phyloP scores from a whole-genome alignment of 2,329 filamentous ascomycete genomes.

The Truncatella angustata region DNA sequence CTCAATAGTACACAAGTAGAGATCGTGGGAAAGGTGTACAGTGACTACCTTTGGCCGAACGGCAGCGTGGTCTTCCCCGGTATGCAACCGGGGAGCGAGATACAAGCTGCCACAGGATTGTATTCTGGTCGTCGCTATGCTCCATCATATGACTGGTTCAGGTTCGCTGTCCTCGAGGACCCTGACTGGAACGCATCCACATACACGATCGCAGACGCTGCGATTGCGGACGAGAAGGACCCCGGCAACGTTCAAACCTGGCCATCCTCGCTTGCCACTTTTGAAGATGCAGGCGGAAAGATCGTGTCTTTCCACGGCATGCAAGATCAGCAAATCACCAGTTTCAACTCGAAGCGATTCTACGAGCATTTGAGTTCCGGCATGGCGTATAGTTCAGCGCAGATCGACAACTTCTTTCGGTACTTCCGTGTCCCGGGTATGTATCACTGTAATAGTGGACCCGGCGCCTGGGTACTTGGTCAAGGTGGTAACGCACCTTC shows the following conservation, averaged over 20 bases:
- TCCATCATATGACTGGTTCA: slow-evolving; percentile 45
- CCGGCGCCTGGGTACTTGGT: slow-evolving; percentile 38
- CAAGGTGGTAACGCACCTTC: slow-evolving; percentile 17
- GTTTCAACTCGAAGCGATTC: slow-evolving; percentile 42
- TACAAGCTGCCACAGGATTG: slow-evolving; percentile 34
- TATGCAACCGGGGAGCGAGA: slow-evolving; percentile 45
- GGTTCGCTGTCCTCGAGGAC: slow-evolving; percentile 44
- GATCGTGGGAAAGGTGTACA: slow-evolving; percentile 40
- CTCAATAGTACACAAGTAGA: slow-evolving; percentile 40
- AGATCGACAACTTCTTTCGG: slow-evolving; percentile 41
- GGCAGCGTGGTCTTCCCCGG: slow-evolving; percentile 47
- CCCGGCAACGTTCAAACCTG: slow-evolving; percentile 20
- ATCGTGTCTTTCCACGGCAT: slow-evolving; percentile 37
- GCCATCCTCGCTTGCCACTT: slow-evolving; percentile 35
- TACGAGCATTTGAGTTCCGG: slow-evolving; percentile 42
- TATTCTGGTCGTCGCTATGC: slow-evolving; percentile 37
- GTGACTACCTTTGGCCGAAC: slow-evolving; percentile 38
- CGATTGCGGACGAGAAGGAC: slow-evolving; percentile 14
- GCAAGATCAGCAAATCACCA: slow-evolving; percentile 42
- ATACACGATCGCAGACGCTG: slow-evolving; percentile 33
- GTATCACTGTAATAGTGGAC: slow-evolving; percentile 44
- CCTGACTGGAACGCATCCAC: slow-evolving; percentile 37
- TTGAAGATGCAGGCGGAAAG: slow-evolving; percentile 37
- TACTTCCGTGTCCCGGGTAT: slow-evolving; percentile 47
- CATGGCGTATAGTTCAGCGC: slow-evolving; percentile 29